These are phyloP conservation scores for Capillidium heterosporum DNA, from an alignment of 371 early-diverging fungal genomes.

Conservation along the genomic window DNA sequence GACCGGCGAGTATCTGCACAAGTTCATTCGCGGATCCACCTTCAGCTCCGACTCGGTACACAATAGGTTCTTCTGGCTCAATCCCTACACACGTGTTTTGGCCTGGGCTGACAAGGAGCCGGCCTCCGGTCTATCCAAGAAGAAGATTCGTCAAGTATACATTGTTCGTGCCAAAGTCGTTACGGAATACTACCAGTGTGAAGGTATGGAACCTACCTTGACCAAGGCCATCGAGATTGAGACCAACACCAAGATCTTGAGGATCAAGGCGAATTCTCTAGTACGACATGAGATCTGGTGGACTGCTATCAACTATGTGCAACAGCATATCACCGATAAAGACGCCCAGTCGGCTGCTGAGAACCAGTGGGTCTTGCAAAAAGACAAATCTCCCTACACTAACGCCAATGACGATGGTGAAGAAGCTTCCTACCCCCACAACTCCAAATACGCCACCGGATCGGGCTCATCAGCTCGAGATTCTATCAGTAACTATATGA, in stretches of 20 bases:
- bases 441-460: no score
- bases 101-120: not conserved
- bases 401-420: no score
- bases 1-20: not conserved
- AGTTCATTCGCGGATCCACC: not conserved
- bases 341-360: not conserved
- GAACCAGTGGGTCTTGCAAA: not conserved
- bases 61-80: conserved; percentile 1
- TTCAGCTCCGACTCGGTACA: not conserved
- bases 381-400: not conserved
- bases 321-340: not conserved
- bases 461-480: no score
- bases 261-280: not conserved
- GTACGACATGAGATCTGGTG: not conserved
- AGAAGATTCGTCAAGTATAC: not conserved
- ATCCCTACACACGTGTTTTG: not conserved
- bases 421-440: no score
- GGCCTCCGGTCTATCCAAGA: no score
- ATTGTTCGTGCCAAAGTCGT: not conserved
- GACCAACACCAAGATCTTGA: not conserved
- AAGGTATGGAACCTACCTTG: not conserved
- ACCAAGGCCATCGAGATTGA: not conserved
- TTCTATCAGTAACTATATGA: no score
- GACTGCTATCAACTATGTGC: not conserved
- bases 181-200: not conserved